Base-by-base conservation (phyloP, 805 yeast genomes). In the Huiozyma naganishii region DNA sequence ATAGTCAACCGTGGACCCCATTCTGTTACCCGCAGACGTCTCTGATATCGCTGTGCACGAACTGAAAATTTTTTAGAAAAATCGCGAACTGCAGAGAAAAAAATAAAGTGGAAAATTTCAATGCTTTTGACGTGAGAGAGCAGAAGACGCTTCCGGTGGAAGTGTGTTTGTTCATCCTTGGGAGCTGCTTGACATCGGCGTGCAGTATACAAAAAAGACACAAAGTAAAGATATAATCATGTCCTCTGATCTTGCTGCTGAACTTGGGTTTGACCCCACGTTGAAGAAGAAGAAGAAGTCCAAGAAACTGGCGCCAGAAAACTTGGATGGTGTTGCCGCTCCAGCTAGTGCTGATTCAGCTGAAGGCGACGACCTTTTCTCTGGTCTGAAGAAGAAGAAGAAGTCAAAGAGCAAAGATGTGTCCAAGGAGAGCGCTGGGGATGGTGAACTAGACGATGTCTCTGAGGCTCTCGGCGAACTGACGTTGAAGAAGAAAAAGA, bases 381-480 rank as follows among this genome's bases (percentile, higher is more conserved):
- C 87, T 30, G 90, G 92, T 7, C 69, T 87, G 60, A 85, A 83
- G 66, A 84, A 84, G 69, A 85, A 86, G 74, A 79, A 87, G 76
- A 85, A 84, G 83, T 75, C 84, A 66, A 68, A 78, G 50, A 64
- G 67, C 70, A 68, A 47, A 51, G 61, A 59, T 39, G 65, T 49
- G 34, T 64, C 61, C 7, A 65, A 61, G 7, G 72, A 62, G 5
- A 59, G 56, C 9, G 63, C 56, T 28, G 74, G 67, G 37, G 69
- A 29, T 28, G 32, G 34, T 17, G 37, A 65, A 41, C 10, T 39
- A 29, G 45, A 68, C 48, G 76, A 65, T 35, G 67, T 76, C 34
- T 69, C 79, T 32, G 84, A 79, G 49, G 76, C 80, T 50, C 72
- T 83, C 44, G 80, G 80, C 27, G 90, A 84, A 37, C 65, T 82